A percentile compares a stretch with the other conserved stretches of the same genome.
These are phyloP conservation scores for Lenzites betulinus DNA, from an alignment of 768 basidiomycete species.

Conservation along the genomic window DNA sequence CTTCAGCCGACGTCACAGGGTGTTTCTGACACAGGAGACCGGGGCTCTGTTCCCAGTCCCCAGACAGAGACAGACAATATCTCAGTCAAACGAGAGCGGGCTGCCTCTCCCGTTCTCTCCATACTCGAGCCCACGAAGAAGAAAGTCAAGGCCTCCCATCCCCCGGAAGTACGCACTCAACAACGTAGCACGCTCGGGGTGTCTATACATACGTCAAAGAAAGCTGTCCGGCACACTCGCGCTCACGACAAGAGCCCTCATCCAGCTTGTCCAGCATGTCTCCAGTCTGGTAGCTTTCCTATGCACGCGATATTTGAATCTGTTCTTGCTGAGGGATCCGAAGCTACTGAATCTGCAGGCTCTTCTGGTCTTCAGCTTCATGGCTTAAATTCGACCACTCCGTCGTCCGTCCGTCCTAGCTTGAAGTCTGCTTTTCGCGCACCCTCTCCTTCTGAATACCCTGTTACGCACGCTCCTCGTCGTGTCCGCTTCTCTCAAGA, in stretches of 20 bases:
- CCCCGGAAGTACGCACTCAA: neutral
- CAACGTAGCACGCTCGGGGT: neutral
- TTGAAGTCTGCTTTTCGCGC: neutral
- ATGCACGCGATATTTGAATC: neutral
- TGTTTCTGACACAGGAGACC: neutral
- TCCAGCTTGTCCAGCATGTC: conserved; percentile 9
- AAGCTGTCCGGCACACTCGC: conserved; percentile 18
- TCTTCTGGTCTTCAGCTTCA: no score
- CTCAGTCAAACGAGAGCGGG: conserved; percentile 21
- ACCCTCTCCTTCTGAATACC: neutral
- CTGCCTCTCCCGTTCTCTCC: conserved; percentile 14
- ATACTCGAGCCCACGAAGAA: neutral
- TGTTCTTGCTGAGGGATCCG: neutral
- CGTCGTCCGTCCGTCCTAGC: neutral
- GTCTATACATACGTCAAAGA: neutral
- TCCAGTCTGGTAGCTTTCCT: neutral
- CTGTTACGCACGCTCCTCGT: neutral
- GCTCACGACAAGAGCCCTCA: conserved; percentile 18
- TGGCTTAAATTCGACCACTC: neutral
- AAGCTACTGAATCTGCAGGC: no score
- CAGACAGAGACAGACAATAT: neutral
- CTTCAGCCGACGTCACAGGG: neutral
- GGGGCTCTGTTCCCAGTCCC: neutral
- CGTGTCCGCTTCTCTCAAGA: conserved; percentile 7
- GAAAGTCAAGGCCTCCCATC: neutral